Base-by-base conservation (phyloP, 768 basidiomycete species). In the Leccinum imitatum region DNA sequence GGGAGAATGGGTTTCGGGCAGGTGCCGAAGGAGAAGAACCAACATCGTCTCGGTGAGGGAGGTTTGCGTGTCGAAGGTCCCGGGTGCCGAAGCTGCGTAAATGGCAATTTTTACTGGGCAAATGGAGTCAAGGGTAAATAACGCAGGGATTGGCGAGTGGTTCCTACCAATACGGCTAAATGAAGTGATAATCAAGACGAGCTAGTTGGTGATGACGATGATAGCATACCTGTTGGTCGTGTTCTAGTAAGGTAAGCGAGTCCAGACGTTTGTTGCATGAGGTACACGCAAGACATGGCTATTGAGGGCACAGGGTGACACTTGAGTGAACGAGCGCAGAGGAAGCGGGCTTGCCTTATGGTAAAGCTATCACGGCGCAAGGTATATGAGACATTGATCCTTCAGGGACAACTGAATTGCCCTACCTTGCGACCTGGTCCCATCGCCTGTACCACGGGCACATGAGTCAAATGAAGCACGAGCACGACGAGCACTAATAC, bases 341-440 rank as follows among this genome's bases (percentile, higher is more conserved):
- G 31, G 4, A 21, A 10, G 50, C 44, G 23, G 23, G 25, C 23
- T 50, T 27, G 85, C 91, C 80, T 90, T 92, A 75, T 92, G 90
- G 68, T 91, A 94, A 46, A 91, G 79, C 90, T 91, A 27, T 27
- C 39, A 58, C 56, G 48, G 37, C 50, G 14, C n/a, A 23, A 54
- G 47, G 30, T 17, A 44, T n/a, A 56, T 7, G 27, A 15, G 37
- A 62, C 15, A 14, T 53, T 39, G 50, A 62, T 51, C 54, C 27
- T 51, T 56, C 37, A 41, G 33, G 25, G 35, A 25, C 33, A 50
- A 51, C 37, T 47, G 54, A 58, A 60, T 59, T 21, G 30, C 64
- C 83, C 67, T 69, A 92, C 93, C 84, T 89, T 93, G 71, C 93
- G 84, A 23, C 90, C 93, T 56, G 93, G 93, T 19, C 93, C 93